Evolutionary conservation across 257 asterid species (phyloP), one percentile per base, ranked within the genome.

Genomic region (Jacaranda mimosifolia): DNA sequence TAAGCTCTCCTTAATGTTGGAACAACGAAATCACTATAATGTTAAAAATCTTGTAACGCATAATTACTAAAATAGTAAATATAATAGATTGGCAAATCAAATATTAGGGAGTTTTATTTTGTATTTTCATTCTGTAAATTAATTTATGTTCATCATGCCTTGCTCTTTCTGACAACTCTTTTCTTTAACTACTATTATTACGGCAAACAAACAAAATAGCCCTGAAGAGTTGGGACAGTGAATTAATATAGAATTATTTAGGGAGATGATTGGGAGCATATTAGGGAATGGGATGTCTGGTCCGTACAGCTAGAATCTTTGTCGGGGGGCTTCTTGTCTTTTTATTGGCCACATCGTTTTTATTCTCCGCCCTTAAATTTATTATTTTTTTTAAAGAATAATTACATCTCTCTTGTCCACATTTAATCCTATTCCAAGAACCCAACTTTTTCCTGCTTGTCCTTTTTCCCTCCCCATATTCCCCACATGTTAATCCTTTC

Each of bases 301-400:
- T 74, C 78, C 78, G 78, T 74, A 74, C 78, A 48, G 62, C 45
- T 26, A 58, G 66, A 76, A 76, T 76, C 74, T 76, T 76, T 76
- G 80, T 76, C 74, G 68, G 80, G 60, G 38, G 80, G 74, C 74
- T 55, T 14, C 60, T 66, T 76, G 80, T 76, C 80, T 75, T 75
- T 51, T 51, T 1, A 6, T 17, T 21, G 18, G 36, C 79, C 4
- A 64, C 55, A 36, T 17, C 67, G 19, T 12, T 76, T 65, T 12
- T 76, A 76, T 76, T 76, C 80, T 46, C 18, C 38, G 17, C 18
- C 21, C 53, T 18, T 18, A 18, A 65, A 52, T 63, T 51, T 4
- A 0, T 26, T 26, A 0, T 26, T 40, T 11, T 10, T 9, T 3
- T 59, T 59, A 21, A 9, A 18, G 4, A 32, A 60, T 68, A 21